A percentile compares a stretch with the other conserved stretches of the same genome.
Conservation (phyloP, 208 protist species). For the Trypanosoma avium region DNA sequence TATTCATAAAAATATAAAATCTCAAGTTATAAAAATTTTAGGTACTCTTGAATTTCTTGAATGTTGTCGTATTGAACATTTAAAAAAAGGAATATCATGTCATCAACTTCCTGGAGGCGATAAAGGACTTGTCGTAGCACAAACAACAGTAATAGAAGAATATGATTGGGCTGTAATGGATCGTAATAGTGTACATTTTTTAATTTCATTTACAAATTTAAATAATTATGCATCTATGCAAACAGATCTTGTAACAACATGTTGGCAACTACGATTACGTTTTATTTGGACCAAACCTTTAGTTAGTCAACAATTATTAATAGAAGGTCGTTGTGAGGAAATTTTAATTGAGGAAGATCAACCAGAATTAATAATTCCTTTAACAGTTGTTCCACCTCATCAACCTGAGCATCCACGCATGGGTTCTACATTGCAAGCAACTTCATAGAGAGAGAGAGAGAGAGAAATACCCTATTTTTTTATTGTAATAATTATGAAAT, state of each 20-base stretch:
- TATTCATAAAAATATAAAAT: background rate
- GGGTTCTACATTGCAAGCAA: conserved; percentile 8
- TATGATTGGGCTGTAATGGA: conserved; percentile 31
- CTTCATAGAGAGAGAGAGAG: background rate
- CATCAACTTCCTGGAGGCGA: conserved; percentile 16
- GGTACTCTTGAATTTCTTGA: conserved; percentile 36
- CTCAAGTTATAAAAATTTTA: conserved; percentile 21
- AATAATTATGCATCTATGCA: conserved; percentile 25
- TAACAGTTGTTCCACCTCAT: conserved; percentile 36
- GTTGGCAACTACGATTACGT: conserved; percentile 37
- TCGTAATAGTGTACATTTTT: conserved; percentile 21
- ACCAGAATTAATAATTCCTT: conserved; percentile 37
- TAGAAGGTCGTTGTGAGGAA: conserved; percentile 2
- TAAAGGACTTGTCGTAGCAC: conserved; percentile 21
- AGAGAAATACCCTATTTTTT: conserved; percentile 2
- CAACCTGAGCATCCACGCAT: conserved; percentile 12
- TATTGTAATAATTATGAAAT: background rate
- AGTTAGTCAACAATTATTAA: background rate
- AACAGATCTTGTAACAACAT: conserved; percentile 37
- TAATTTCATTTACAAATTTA: conserved; percentile 22
- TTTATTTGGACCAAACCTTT: conserved; percentile 20
- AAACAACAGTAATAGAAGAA: conserved; percentile 19
- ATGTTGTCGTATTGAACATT: conserved; percentile 22
- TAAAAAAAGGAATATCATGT: conserved; percentile 7
- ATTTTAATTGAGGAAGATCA: conserved; percentile 22